phyloP scores from a whole-genome alignment of 2,329 filamentous ascomycete species.

The Escovopsis sp. region DNA sequence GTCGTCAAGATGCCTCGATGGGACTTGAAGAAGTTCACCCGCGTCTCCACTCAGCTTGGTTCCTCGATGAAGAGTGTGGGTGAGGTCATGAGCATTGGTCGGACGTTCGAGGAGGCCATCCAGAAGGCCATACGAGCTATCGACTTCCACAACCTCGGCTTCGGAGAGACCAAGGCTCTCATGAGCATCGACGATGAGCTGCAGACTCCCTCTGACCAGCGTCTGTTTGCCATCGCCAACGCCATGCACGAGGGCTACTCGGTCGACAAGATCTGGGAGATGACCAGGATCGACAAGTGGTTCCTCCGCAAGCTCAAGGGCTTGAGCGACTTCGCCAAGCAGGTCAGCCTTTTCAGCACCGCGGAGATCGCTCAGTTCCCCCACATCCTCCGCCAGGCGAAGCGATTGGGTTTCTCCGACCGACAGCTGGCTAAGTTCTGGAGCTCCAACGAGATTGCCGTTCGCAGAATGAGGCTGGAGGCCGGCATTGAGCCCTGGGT shows the following conservation, averaged over 20 bases:
- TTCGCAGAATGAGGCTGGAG: constrained; percentile 73
- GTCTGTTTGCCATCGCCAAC: constrained; percentile 93
- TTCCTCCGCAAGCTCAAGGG: constrained; percentile 87
- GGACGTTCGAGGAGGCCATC: constrained; percentile 95
- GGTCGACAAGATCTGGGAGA: constrained; percentile 93
- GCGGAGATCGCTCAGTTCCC: constrained; percentile 50
- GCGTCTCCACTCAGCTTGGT: constrained; percentile 87
- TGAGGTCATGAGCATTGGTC: constrained; percentile 95
- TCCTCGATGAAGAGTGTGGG: constrained; percentile 99
- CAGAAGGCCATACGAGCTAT: constrained; percentile 95
- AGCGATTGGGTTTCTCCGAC: constrained; percentile 89
- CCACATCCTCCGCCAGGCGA: constrained; percentile 63
- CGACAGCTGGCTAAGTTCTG: constrained; percentile 87
- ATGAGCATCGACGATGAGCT: constrained; percentile 95
- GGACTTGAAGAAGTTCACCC: constrained; percentile 98
- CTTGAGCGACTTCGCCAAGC: constrained; percentile 74
- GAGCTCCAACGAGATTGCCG: constrained; percentile 84
- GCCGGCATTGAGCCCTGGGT: constrained; percentile 76
- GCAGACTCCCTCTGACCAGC: constrained; percentile 93
- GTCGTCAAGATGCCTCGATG: constrained; percentile 98
- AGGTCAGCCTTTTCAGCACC: constrained; percentile 52
- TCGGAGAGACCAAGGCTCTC: constrained; percentile 77
- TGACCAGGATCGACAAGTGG: constrained; percentile 99
- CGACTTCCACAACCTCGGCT: constrained; percentile 89
- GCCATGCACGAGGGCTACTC: constrained; percentile 90